phyloP scores from a whole-genome alignment of 2,329 filamentous ascomycete species.

The Fusarium sp. region DNA sequence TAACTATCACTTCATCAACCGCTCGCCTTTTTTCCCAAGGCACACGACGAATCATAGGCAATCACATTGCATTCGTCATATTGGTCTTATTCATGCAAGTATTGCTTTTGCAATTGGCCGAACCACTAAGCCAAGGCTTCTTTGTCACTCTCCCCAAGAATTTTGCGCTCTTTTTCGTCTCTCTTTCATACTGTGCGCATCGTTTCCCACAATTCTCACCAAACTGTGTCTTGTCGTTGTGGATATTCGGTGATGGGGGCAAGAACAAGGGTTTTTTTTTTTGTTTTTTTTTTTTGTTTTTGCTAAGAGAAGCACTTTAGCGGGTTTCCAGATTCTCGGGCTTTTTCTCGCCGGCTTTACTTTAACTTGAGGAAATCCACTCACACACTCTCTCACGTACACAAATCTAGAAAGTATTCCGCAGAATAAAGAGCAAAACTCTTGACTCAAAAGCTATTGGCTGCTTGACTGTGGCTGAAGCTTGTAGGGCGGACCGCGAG shows the following conservation, averaged over 20 bases:
- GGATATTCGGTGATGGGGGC: conserved; percentile 22
- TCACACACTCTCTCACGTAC: conserved; percentile 29
- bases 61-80: conserved; percentile 17
- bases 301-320: conserved; percentile 31
- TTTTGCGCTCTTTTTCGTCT: not conserved
- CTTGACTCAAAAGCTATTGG: conserved; percentile 29
- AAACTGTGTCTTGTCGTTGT: conserved; percentile 26
- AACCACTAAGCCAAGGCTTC: conserved; percentile 19
- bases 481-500: conserved; percentile 15
- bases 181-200: conserved; percentile 38
- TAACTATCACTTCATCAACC: conserved; percentile 14
- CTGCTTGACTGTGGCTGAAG: conserved; percentile 20
- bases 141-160: conserved; percentile 2
- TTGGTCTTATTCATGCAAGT: conserved; percentile 28
- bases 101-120: conserved; percentile 18
- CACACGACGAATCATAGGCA: conserved; percentile 8
- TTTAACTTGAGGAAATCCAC: conserved; percentile 24
- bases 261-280: conserved; percentile 32
- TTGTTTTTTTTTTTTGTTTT: not conserved
- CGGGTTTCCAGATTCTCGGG: conserved; percentile 11
- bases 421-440: conserved; percentile 19
- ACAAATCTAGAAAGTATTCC: conserved; percentile 18
- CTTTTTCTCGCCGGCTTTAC: conserved; percentile 9
- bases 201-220: conserved; percentile 6
- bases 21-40: not conserved